Conservation (phyloP, 2,329 filamentous ascomycete genomes). For the Pseudogymnoascus sp. region DNA sequence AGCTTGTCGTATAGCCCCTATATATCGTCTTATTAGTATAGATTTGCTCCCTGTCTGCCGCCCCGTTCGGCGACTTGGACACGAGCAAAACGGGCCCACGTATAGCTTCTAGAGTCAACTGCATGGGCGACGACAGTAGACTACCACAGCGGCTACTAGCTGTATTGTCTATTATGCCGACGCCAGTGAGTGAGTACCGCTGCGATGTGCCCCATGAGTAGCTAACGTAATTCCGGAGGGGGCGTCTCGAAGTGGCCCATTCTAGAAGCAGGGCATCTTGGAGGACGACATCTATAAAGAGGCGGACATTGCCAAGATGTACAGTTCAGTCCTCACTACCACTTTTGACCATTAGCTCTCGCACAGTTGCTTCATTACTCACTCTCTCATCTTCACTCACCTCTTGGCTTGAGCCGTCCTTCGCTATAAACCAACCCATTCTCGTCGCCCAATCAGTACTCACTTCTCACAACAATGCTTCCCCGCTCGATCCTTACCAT, state of each 20-base stretch:
- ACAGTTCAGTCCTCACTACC: neutral
- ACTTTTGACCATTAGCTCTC: neutral
- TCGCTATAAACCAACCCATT: neutral
- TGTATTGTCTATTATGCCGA: neutral
- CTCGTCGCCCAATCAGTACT: neutral
- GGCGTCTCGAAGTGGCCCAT: neutral
- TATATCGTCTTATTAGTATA: neutral
- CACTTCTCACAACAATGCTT: neutral
- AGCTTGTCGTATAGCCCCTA: neutral
- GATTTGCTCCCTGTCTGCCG: neutral
- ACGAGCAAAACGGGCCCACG: neutral
- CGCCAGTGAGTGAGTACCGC: neutral
- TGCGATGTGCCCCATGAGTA: neutral
- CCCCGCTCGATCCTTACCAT: neutral
- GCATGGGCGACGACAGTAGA: neutral
- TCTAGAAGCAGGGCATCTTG: neutral
- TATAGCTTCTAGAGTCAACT: neutral
- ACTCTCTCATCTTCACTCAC: neutral
- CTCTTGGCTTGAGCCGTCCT: neutral
- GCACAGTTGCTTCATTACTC: neutral
- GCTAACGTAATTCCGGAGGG: neutral
- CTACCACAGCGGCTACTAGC: neutral
- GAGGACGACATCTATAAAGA: neutral
- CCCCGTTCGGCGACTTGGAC: neutral
- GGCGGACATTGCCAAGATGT: neutral